Evolutionary conservation across 495 filamentous ascomycete species (phyloP), one percentile per base, ranked within the genome.

Genomic region (Xylaria sp.): DNA sequence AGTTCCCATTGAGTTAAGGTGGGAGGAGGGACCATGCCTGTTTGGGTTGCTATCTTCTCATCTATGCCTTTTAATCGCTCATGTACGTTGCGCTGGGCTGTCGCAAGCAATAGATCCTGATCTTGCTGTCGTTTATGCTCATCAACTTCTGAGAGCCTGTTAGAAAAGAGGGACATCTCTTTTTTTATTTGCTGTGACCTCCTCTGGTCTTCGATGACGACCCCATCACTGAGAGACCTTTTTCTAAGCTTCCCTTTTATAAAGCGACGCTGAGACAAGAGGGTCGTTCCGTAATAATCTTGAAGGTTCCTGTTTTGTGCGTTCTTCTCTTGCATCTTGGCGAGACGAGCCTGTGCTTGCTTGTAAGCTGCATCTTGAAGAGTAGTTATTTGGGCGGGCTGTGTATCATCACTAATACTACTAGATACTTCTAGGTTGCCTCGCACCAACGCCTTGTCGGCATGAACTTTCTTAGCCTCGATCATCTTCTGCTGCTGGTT

Each of bases 311-410:
- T 75, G 61, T 84, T 82, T 65, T 79, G 78, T 9, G 85, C 84
- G 72, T 91, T 86, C 73, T 95, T 90, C 70, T 93, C 87, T 19
- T 93, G 88, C 72, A 97, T 88, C 73, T 89, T 93, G 0, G 92
- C 90, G 17, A 98, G 84, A 40, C 94, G 92, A 76, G 96, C 92
- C 69, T 91, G 87, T 2, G 94, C 94, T 50, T 94, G 88, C 74
- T 91, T 93, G 76, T 95, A 92, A 0, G 94, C 94, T 3, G 91
- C 89, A 69, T 95, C 93, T 76, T 98, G 93, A 4, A 98, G 80
- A 69, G 86, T 88, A 43, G 89, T 84, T 68, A 89, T 89, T 4
- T 82, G 73, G 37, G 74, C 68, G 26, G 75, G 69, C 21, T 78
- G 75, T 35, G 69, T 61, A 43, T 82, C 78, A n/a, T 80, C 80